Evolutionary conservation across 176 grass and related monocot genomes (phyloP).

Genomic region (Themeda triandra): DNA sequence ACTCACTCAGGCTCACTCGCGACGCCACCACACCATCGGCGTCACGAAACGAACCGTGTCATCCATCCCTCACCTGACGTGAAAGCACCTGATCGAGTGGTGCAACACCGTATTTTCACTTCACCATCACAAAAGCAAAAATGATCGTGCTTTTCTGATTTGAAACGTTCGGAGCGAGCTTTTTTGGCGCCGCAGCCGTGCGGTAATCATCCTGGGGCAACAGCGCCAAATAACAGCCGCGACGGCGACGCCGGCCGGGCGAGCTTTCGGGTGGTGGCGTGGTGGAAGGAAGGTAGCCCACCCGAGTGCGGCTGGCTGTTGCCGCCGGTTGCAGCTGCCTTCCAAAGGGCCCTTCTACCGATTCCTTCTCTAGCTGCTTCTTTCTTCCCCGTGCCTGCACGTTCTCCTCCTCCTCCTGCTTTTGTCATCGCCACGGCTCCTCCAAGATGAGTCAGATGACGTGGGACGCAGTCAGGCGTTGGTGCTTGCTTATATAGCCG

Average conservation of each 20-base stretch:
- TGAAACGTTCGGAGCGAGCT: neutral
- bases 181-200: neutral
- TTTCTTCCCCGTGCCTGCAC: neutral
- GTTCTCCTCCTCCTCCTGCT: neutral
- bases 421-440: neutral
- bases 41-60: neutral
- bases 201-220: neutral
- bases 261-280: neutral
- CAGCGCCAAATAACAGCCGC: conserved; percentile 4
- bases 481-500: conserved; percentile 30
- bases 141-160: too few relatives aligned
- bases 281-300: neutral
- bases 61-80: neutral
- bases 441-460: neutral
- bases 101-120: neutral
- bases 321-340: neutral
- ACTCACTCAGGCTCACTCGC: neutral
- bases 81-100: neutral
- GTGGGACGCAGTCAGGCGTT: neutral
- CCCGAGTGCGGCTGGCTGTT: neutral
- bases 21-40: neutral
- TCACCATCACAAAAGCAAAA: neutral
- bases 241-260: neutral
- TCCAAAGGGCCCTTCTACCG: neutral
- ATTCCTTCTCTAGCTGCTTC: conserved; percentile 1